Conservation (phyloP, 495 filamentous ascomycete genomes). For the Jackrogersella multiformis region DNA sequence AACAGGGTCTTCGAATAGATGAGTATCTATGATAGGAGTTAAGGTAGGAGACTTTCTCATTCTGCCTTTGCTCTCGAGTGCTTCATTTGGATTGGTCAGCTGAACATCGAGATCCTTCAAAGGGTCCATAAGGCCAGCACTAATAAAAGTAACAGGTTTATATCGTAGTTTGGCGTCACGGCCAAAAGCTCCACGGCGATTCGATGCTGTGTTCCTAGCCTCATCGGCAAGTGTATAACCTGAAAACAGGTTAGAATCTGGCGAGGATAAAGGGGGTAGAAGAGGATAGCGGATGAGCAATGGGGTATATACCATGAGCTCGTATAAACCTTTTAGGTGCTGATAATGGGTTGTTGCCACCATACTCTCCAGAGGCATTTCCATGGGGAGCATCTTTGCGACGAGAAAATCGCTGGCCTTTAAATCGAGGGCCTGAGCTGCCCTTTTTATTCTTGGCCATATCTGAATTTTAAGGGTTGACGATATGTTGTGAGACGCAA, state of each 20-base stretch:
- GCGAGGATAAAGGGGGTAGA: background rate
- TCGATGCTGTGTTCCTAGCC: constrained; percentile 76
- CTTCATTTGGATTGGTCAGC: constrained; percentile 6
- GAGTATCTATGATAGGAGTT: background rate
- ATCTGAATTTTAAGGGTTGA: background rate
- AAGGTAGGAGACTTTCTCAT: background rate
- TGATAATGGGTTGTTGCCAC: constrained; percentile 19
- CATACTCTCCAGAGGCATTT: constrained; percentile 16
- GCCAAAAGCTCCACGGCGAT: constrained; percentile 54
- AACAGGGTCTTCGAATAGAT: background rate
- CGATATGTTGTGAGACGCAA: background rate
- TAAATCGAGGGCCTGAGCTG: constrained; percentile 4
- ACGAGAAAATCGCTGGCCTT: constrained; percentile 20
- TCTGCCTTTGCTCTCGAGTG: background rate
- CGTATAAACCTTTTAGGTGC: background rate
- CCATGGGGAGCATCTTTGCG: background rate
- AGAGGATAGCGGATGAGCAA: background rate
- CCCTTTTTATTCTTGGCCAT: constrained; percentile 36
- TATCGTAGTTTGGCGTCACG: constrained; percentile 55
- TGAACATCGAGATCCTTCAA: constrained; percentile 47
- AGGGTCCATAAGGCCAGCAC: constrained; percentile 69
- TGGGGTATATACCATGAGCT: constrained; percentile 28
- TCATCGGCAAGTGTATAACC: constrained; percentile 76
- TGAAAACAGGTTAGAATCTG: constrained; percentile 26
- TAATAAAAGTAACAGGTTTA: constrained; percentile 76